phyloP scores from a whole-genome alignment of 768 basidiomycete species.

The Melanogaster broomeanus region DNA sequence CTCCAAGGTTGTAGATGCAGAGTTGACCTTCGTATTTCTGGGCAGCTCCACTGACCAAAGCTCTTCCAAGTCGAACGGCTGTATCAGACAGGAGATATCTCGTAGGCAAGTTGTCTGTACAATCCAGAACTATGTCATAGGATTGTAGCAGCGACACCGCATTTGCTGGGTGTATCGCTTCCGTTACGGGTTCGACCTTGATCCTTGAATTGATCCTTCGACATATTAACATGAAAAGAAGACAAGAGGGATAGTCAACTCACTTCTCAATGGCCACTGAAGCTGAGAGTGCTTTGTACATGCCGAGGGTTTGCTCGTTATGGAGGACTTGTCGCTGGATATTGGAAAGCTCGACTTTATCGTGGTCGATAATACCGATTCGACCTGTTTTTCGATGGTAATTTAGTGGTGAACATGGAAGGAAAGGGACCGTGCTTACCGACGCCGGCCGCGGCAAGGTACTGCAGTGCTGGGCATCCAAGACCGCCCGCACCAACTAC shows the following conservation, averaged over 20 bases:
- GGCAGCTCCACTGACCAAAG: slow-evolving; percentile 92
- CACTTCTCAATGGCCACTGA: slow-evolving; percentile 68
- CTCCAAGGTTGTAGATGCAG: slow-evolving; percentile 69
- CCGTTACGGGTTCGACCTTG: slow-evolving; percentile 53
- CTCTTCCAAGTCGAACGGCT: slow-evolving; percentile 71
- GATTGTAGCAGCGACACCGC: slow-evolving; percentile 58
- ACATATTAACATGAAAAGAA: slow-evolving; percentile 2
- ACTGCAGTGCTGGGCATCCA: slow-evolving; percentile 94
- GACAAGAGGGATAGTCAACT: neutral
- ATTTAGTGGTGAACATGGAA: neutral
- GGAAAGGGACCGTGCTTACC: slow-evolving; percentile 50
- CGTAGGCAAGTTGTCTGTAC: slow-evolving; percentile 91
- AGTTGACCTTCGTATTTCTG: slow-evolving; percentile 84
- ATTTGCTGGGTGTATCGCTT: slow-evolving; percentile 60
- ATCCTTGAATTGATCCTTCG: slow-evolving; percentile 75
- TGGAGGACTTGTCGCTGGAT: slow-evolving; percentile 94
- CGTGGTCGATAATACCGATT: slow-evolving; percentile 87
- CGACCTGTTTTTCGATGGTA: slow-evolving; percentile 51
- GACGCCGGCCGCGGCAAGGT: slow-evolving; percentile 89
- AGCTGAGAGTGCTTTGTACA: slow-evolving; percentile 82
- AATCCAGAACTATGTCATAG: slow-evolving; percentile 86
- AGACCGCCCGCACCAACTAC: slow-evolving; percentile 96
- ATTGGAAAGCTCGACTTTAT: slow-evolving; percentile 85
- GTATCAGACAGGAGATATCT: slow-evolving; percentile 93
- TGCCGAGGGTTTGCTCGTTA: slow-evolving; percentile 66